phyloP scores from a whole-genome alignment of 352 stramenopile species.

The Globisporangium megalacanthum region DNA sequence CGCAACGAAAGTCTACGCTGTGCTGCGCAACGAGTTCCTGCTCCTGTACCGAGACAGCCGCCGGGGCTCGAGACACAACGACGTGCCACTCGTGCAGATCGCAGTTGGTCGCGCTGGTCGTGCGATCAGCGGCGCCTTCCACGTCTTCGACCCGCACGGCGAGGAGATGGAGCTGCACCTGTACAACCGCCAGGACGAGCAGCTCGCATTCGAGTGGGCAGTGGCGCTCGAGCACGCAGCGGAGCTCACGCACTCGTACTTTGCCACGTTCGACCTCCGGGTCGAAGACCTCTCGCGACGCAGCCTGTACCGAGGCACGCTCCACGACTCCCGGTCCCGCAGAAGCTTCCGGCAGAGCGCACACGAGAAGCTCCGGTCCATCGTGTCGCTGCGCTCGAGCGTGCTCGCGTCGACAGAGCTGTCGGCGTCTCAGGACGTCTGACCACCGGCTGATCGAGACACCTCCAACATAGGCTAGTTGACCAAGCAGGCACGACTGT shows the following conservation, averaged over 20 bases:
- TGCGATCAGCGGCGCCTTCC: constrained; percentile 23
- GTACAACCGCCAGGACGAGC: constrained; percentile 34
- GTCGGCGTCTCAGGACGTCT: not conserved
- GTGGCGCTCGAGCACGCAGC: constrained; percentile 48
- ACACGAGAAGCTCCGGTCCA: constrained; percentile 15
- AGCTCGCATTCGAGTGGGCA: constrained; percentile 26
- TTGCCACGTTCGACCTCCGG: constrained; percentile 55
- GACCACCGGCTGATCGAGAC: not conserved
- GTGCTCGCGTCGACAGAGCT: not conserved
- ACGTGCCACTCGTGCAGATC: constrained; percentile 33
- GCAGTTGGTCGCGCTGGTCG: constrained; percentile 20
- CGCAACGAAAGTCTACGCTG: constrained; percentile 36
- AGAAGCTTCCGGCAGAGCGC: constrained; percentile 26
- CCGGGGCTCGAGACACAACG: constrained; percentile 11
- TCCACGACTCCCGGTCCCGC: constrained; percentile 39
- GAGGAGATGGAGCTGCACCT: constrained; percentile 40
- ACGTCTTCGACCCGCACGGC: constrained; percentile 28
- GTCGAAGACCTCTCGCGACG: constrained; percentile 50
- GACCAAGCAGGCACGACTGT: too few relatives aligned
- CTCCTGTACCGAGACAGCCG: constrained; percentile 31
- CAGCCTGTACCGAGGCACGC: constrained; percentile 60
- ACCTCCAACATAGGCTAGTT: not conserved
- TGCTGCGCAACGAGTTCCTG: constrained; percentile 39
- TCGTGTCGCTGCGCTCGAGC: constrained; percentile 14
- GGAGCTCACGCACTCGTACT: constrained; percentile 55